Percentiles rank a stretch among this genome's conserved stretches.
Conservation (phyloP, 345 rosid species). For the Nasturtium officinale region DNA sequence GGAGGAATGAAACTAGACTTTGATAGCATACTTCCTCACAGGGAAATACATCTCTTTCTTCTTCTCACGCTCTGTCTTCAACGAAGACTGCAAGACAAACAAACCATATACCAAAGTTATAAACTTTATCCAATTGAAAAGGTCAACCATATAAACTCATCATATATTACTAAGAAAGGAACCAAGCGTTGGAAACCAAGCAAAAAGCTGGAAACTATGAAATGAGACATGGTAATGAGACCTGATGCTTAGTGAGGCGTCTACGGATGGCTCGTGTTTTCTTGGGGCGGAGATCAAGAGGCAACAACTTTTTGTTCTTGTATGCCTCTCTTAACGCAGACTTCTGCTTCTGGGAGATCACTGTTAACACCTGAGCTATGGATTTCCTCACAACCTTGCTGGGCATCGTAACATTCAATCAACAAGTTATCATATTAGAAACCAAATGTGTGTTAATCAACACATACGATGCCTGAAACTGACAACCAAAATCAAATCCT, state of each 20-base stretch:
- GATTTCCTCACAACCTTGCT: slow-evolving; percentile 92
- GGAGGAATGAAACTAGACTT: slow-evolving; percentile 29
- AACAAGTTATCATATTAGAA: background rate
- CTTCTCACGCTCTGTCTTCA: slow-evolving; percentile 73
- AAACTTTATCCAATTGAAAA: background rate
- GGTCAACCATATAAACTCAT: background rate
- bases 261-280: slow-evolving; percentile 94
- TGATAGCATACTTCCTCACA: slow-evolving; percentile 59
- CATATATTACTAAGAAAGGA: background rate
- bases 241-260: slow-evolving; percentile 92
- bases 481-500: background rate
- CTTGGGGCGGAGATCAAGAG: slow-evolving; percentile 95
- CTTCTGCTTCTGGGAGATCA: slow-evolving; percentile 87
- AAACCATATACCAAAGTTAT: slow-evolving; percentile 1
- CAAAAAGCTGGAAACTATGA: background rate
- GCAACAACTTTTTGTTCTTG: slow-evolving; percentile 80
- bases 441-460: background rate
- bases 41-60: slow-evolving; percentile 75
- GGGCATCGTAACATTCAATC: slow-evolving; percentile 12
- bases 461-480: background rate
- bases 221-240: background rate
- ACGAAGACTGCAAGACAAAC: slow-evolving; percentile 47
- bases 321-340: slow-evolving; percentile 73
- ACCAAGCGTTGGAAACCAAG: background rate
- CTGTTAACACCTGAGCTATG: slow-evolving; percentile 89